phyloP scores from a whole-genome alignment of 331 rosid species.

The Stylosanthes scabra region DNA sequence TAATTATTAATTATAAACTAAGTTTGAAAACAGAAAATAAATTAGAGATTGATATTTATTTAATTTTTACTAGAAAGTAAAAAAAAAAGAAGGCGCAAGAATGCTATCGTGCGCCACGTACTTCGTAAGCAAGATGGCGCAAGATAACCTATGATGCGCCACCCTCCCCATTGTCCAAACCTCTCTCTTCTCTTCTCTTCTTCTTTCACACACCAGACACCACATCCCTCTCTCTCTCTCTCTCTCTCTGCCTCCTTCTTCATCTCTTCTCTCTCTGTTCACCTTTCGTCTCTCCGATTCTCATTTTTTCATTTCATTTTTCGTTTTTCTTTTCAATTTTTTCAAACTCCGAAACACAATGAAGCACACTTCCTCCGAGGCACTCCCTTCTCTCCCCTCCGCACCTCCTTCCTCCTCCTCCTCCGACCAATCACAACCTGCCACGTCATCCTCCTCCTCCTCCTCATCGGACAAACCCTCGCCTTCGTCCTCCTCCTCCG shows the following conservation, averaged over 20 bases:
- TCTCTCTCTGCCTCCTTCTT: slow-evolving; percentile 33
- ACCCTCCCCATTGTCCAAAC: slow-evolving; percentile 52
- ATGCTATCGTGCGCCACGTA: slow-evolving; percentile 43
- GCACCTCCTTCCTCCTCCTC: slow-evolving; percentile 37
- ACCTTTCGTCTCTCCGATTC: not conserved
- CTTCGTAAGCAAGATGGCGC: slow-evolving; percentile 41
- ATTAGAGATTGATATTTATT: too few relatives aligned
- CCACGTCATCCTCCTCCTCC: slow-evolving; percentile 56
- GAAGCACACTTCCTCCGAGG: slow-evolving; percentile 89
- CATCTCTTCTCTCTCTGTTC: slow-evolving; percentile 14
- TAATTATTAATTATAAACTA: too few relatives aligned
- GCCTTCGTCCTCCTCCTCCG: slow-evolving; percentile 38
- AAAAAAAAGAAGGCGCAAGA: slow-evolving; percentile 30
- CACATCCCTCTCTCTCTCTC: slow-evolving; percentile 41
- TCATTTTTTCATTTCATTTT: not conserved
- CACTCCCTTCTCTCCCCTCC: slow-evolving; percentile 69
- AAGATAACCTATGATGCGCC: slow-evolving; percentile 53
- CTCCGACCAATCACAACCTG: slow-evolving; percentile 67
- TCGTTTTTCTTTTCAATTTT: slow-evolving; percentile 2
- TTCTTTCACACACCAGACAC: slow-evolving; percentile 35
- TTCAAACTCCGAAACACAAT: slow-evolving; percentile 43
- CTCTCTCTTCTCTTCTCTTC: slow-evolving; percentile 28
- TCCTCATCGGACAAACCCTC: slow-evolving; percentile 47
- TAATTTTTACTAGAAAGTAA: too few relatives aligned
- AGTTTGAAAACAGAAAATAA: too few relatives aligned